Conservation (phyloP, 169 alveolate genomes). For the Plasmodium fragile region DNA sequence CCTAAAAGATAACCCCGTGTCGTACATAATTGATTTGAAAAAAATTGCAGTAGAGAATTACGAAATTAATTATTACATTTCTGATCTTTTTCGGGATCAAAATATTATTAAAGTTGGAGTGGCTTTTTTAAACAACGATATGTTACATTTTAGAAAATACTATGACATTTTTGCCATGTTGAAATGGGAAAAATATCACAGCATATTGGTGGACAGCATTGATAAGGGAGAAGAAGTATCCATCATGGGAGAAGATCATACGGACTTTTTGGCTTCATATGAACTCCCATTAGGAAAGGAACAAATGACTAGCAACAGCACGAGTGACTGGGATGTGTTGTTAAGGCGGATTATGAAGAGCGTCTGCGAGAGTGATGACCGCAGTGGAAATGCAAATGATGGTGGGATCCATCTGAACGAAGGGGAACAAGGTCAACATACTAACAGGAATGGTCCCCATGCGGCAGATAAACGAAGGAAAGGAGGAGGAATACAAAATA, state of each 20-base stretch:
- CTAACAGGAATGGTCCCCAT: not conserved
- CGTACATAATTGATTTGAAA: conserved; percentile 50
- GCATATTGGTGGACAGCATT: conserved; percentile 9
- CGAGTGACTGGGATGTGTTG: not conserved
- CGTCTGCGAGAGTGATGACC: not conserved
- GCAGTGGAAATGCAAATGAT: not conserved
- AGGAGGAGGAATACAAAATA: not conserved
- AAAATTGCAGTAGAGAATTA: conserved; percentile 48
- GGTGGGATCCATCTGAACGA: not conserved
- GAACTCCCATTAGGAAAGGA: not conserved
- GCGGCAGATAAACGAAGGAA: not conserved
- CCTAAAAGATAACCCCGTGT: conserved; percentile 9
- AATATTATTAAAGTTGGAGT: conserved; percentile 69
- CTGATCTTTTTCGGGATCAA: conserved; percentile 52
- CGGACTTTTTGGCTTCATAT: not conserved
- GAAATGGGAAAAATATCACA: conserved; percentile 12
- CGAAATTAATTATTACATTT: conserved; percentile 46
- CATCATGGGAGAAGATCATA: not conserved
- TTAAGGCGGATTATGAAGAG: conserved; percentile 20
- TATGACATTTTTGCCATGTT: conserved; percentile 45
- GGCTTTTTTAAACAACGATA: conserved; percentile 59
- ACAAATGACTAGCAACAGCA: not conserved
- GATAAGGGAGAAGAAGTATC: not conserved
- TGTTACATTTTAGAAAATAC: conserved; percentile 53
- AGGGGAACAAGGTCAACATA: not conserved